Evolutionary conservation across 2,329 filamentous ascomycete genomes (phyloP), one percentile per base, ranked within the genome.

Genomic region (Endothia cerciana): DNA sequence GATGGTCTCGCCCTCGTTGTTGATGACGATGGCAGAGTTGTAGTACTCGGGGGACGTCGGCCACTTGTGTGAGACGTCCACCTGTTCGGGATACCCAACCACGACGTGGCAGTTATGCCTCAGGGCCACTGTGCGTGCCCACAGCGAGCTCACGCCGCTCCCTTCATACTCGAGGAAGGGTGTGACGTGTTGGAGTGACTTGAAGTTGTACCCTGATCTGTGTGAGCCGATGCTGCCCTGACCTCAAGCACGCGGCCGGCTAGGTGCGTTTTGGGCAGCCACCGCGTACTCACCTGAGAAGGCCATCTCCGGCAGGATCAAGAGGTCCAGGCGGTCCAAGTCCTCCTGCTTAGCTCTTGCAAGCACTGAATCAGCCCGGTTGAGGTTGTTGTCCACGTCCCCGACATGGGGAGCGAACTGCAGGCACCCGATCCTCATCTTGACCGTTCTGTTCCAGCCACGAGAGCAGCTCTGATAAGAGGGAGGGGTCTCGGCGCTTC

Each of bases 301-400:
- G 1, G 91, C 90, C 75, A 94, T 79, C 74, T 94, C 92, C 0
- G 92, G 91, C 0, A 94, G 78, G 0, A 94, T 86, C 0, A 95
- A 80, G 38, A 94, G 81, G 73, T 93, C 90, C 1, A 94, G 57
- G n/a, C 83, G 78, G 70, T 92, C 89, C 2, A 93, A 64, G 17
- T 85, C 79, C 1, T 83, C 77, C 0, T 82, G 77, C 6, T 82
- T 77, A 0, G 85, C 83, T 33, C 74, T 80, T 22, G 77, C 81
- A 13, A 94, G 78, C 4, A 94, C 81, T 0, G 82, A 77, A 69
- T 93, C 87, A 68, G 91, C 91, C 22, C 84, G 84, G 69, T 84
- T 85, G 56, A 94, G 81, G 70, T 94, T 94, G 68, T 90, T 86
- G 71, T 91, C 79, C 41, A 92, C 78, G 64, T 91, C 85, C 61